Base-by-base conservation (phyloP, 352 stramenopile genomes). In the Globisporangium paddicum region DNA sequence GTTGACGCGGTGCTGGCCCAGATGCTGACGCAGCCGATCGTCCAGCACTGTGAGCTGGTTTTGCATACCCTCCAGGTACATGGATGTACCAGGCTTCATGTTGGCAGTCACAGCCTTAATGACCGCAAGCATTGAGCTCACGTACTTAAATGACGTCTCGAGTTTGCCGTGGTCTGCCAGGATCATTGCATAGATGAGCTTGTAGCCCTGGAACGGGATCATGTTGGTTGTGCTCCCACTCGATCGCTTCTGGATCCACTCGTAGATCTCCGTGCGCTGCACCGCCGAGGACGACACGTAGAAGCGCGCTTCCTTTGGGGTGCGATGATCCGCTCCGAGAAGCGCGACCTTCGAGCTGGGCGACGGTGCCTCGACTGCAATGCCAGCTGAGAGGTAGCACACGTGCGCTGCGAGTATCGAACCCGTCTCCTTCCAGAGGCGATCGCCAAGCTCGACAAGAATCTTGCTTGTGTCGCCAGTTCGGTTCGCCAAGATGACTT, bases 151-250 rank as follows among this genome's bases (percentile, higher is more conserved):
- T 19, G 86, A 72, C 14, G 78, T 86, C 56, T 93, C 84, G 10
- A 92, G 64, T 64, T 90, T 91, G 34, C 86, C 86, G 60, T 90
- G 78, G 62, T 96, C 86, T 0, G 84, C 86, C 28, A 96, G 60
- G 26, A 92, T 68, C 81, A 93, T 93, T 23, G 87, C 81, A 56
- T 96, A 89, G 55, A 96, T 93, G 34, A 95, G 68, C 62, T 96
- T 96, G 72, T 95, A 96, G 21, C 85, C 87, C 60, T 96, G 87
- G 66, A 95, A 94, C 25, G 87, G 79, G 50, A 96, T 86, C 75
- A 92, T 81, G 52, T 79, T 73, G 21, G 76, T 83, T 19, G 68
- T 61, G 8, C 64, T 70, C 18, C 66, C 69, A 57, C 78, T 81
- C 14, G 81, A 66, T 18, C 75, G 73, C 62, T 87, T 89, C 21